A percentile compares a stretch with the other conserved stretches of the same genome.
phyloP scores from a whole-genome alignment of 441 rosid genomes.

The Mallotus repandus region DNA sequence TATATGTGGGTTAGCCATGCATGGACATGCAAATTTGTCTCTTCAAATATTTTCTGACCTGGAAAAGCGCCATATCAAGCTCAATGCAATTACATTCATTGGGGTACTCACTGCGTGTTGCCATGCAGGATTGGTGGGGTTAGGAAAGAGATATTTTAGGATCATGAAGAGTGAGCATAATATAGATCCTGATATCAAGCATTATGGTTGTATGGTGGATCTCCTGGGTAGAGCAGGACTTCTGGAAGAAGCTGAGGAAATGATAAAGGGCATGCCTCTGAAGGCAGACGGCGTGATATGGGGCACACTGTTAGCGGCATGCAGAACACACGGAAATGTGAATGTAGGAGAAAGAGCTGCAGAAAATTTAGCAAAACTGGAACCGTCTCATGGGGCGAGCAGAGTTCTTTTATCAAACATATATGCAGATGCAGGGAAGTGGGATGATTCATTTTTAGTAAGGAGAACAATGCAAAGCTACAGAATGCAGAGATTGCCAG shows the following conservation, averaged over 20 bases:
- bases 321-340: slow-evolving; percentile 53
- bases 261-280: slow-evolving; percentile 58
- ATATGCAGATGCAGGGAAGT: slow-evolving; percentile 67
- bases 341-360: slow-evolving; percentile 58
- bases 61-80: slow-evolving; percentile 47
- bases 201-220: slow-evolving; percentile 69
- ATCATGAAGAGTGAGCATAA: slow-evolving; percentile 49
- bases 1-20: slow-evolving; percentile 72
- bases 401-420: slow-evolving; percentile 54
- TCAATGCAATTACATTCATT: slow-evolving; percentile 64
- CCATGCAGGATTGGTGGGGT: slow-evolving; percentile 62
- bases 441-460: slow-evolving; percentile 50
- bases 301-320: slow-evolving; percentile 63
- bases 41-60: slow-evolving; percentile 55
- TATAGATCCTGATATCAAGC: slow-evolving; percentile 51
- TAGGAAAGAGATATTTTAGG: slow-evolving; percentile 54
- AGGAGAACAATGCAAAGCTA: slow-evolving; percentile 40
- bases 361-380: slow-evolving; percentile 43
- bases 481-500: slow-evolving; percentile 58
- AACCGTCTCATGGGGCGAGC: slow-evolving; percentile 54
- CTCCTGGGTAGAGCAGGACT: slow-evolving; percentile 61
- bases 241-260: slow-evolving; percentile 48
- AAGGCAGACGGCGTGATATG: slow-evolving; percentile 58
- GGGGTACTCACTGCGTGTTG: slow-evolving; percentile 82
- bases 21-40: slow-evolving; percentile 66